Evolutionary conservation across 805 yeast genomes (phyloP).

Genomic region (Metschnikowia chrysomelidarum): DNA sequence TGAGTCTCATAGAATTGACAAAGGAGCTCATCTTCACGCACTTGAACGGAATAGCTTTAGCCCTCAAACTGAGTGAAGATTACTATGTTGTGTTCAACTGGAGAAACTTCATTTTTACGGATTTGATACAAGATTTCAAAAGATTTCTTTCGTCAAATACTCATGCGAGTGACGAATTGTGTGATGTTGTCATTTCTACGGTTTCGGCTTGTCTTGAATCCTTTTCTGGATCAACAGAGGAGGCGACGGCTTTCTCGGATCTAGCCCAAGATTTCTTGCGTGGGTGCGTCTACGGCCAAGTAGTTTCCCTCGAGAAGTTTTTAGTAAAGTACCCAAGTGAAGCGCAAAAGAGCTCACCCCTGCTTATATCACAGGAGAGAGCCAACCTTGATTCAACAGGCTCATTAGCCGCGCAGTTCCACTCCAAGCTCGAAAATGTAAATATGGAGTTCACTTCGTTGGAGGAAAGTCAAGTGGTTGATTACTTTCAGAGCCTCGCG

Average conservation of each 20-base stretch:
- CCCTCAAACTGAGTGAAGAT: constrained; percentile 21
- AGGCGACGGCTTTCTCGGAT: constrained; percentile 20
- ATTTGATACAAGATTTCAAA: constrained; percentile 26
- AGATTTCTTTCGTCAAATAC: constrained; percentile 4
- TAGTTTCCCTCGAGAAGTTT: constrained; percentile 26
- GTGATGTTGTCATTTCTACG: constrained; percentile 6
- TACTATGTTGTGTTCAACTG: constrained; percentile 32
- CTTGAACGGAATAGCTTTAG: constrained; percentile 23
- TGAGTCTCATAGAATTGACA: constrained; percentile 15
- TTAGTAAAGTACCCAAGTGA: constrained; percentile 29
- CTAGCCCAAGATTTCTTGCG: constrained; percentile 29
- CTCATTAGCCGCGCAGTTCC: constrained; percentile 20
- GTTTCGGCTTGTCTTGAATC: constrained; percentile 6
- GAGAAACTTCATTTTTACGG: constrained; percentile 33
- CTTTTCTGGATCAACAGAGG: constrained; percentile 4
- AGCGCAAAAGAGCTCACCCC: constrained; percentile 21
- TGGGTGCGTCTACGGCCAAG: constrained; percentile 29
- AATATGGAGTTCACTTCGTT: constrained; percentile 41
- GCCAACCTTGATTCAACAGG: constrained; percentile 22
- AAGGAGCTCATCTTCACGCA: constrained; percentile 21
- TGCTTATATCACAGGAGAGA: constrained; percentile 27
- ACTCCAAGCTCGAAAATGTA: constrained; percentile 31
- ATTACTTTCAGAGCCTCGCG: constrained; percentile 24
- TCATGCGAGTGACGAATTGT: constrained; percentile 4
- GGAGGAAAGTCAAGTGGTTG: constrained; percentile 38